A percentile compares a stretch with the other conserved stretches of the same genome.
phyloP scores from a whole-genome alignment of 2,329 filamentous ascomycete genomes.

The Aureobasidium sp. region DNA sequence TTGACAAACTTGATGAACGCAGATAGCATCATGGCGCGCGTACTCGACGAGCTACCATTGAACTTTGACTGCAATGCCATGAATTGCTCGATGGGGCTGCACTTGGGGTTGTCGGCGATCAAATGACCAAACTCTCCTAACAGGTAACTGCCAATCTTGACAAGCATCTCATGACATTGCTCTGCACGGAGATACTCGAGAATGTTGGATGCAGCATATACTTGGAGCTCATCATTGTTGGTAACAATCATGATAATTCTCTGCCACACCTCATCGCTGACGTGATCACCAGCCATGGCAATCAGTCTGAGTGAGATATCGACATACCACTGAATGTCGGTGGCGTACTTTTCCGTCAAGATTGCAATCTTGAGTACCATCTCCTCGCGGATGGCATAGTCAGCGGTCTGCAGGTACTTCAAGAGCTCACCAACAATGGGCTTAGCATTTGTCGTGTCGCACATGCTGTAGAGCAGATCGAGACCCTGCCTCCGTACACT shows the following conservation, averaged over 20 bases:
- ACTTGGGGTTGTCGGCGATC: slow-evolving; percentile 84
- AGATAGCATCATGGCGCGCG: slow-evolving; percentile 87
- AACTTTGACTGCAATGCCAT: slow-evolving; percentile 87
- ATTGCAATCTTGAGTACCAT: slow-evolving; percentile 99
- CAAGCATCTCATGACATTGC: slow-evolving; percentile 90
- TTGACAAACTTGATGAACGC: slow-evolving; percentile 98
- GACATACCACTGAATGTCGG: slow-evolving; percentile 98
- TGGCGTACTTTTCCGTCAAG: slow-evolving; percentile 95
- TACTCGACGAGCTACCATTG: slow-evolving; percentile 77
- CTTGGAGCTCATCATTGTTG: slow-evolving; percentile 96
- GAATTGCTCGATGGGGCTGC: slow-evolving; percentile 96
- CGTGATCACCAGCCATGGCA: slow-evolving; percentile 94
- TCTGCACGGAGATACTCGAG: slow-evolving; percentile 87
- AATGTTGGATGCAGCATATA: slow-evolving; percentile 91
- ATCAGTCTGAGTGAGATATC: slow-evolving; percentile 93
- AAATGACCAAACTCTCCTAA: slow-evolving; percentile 95
- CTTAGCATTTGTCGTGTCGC: slow-evolving; percentile 87
- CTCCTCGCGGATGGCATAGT: slow-evolving; percentile 96
- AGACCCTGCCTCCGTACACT: slow-evolving; percentile 93
- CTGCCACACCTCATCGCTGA: slow-evolving; percentile 99
- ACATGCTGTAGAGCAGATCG: slow-evolving; percentile 98
- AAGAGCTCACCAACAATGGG: slow-evolving; percentile 90
- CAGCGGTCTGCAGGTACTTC: slow-evolving; percentile 89
- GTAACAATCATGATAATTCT: slow-evolving; percentile 97
- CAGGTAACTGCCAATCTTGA: slow-evolving; percentile 96